Percentiles rank a stretch among this genome's conserved stretches.
Conservation (phyloP, 306 rosid species). For the Alnus rubra region DNA sequence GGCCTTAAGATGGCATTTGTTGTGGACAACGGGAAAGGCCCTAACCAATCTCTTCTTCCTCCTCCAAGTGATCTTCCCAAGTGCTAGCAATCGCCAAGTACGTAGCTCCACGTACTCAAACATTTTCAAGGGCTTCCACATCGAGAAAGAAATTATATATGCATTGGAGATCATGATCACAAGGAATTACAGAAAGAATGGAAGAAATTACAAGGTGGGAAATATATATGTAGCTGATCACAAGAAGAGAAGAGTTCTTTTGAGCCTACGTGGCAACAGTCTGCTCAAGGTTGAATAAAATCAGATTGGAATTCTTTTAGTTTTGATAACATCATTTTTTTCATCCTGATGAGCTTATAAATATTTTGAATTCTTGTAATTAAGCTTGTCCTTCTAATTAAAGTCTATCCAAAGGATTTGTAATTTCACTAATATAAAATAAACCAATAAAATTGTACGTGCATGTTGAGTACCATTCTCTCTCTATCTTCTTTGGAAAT, state of each 20-base stretch:
- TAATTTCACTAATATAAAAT: too few relatives aligned
- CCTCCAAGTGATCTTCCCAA: slow-evolving; percentile 76
- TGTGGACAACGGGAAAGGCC: slow-evolving; percentile 82
- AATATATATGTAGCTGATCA: neutral
- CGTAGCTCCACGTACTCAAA: too few relatives aligned
- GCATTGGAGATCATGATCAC: neutral
- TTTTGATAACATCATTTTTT: neutral
- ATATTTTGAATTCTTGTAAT: neutral
- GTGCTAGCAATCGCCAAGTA: slow-evolving; percentile 40
- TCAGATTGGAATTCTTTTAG: neutral
- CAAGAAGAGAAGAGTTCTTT: neutral
- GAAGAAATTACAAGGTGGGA: neutral
- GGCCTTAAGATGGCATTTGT: slow-evolving; percentile 88
- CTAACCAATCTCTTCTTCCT: slow-evolving; percentile 66
- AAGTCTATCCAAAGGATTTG: neutral
- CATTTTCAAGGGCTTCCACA: too few relatives aligned
- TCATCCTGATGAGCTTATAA: neutral
- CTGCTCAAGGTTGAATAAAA: neutral
- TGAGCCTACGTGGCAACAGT: neutral
- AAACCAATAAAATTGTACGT: too few relatives aligned
- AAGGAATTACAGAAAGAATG: neutral
- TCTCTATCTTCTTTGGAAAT: too few relatives aligned
- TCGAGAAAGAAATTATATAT: too few relatives aligned
- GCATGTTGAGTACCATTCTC: too few relatives aligned
- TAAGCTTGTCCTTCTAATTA: neutral